These are phyloP conservation scores for Kodamaea derodonti DNA, from an alignment of 1,139 yeast species.

Conservation along the genomic window DNA sequence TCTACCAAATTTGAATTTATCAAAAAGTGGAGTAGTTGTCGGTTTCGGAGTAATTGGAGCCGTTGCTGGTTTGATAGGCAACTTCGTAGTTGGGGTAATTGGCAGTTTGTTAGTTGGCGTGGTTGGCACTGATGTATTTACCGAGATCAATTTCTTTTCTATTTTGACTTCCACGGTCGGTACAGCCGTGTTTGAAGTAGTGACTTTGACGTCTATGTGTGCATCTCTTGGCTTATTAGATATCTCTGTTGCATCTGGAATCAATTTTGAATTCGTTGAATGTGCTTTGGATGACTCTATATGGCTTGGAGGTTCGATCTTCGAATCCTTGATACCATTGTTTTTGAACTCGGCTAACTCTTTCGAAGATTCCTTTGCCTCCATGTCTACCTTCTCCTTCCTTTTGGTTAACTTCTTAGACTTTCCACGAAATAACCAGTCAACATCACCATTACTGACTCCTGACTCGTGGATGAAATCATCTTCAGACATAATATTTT, in stretches of 20 bases:
- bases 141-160: not conserved
- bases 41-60: not conserved
- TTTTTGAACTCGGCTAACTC: not conserved
- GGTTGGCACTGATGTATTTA: not conserved
- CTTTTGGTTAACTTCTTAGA: slow-evolving; percentile 53
- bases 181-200: too few species aligned
- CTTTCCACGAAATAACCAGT: slow-evolving; percentile 69
- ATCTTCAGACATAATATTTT: not conserved
- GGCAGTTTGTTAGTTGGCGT: not conserved
- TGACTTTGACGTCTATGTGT: too few species aligned
- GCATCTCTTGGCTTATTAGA: too few species aligned
- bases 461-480: slow-evolving; percentile 37
- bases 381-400: slow-evolving; percentile 10
- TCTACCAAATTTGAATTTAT: slow-evolving; percentile 26
- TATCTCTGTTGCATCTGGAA: too few species aligned
- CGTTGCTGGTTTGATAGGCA: not conserved
- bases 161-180: not conserved
- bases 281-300: too few species aligned
- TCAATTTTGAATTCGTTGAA: too few species aligned
- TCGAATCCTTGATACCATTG: not conserved
- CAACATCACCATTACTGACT: slow-evolving; percentile 70
- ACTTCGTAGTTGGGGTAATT: not conserved
- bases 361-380: not conserved
- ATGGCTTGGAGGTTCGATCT: too few species aligned
- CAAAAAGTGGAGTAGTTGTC: slow-evolving; percentile 11